A percentile compares a stretch with the other conserved stretches of the same genome.
Evolutionary conservation across 2,329 filamentous ascomycete genomes (phyloP).

Genomic region (Penicillium sp.): DNA sequence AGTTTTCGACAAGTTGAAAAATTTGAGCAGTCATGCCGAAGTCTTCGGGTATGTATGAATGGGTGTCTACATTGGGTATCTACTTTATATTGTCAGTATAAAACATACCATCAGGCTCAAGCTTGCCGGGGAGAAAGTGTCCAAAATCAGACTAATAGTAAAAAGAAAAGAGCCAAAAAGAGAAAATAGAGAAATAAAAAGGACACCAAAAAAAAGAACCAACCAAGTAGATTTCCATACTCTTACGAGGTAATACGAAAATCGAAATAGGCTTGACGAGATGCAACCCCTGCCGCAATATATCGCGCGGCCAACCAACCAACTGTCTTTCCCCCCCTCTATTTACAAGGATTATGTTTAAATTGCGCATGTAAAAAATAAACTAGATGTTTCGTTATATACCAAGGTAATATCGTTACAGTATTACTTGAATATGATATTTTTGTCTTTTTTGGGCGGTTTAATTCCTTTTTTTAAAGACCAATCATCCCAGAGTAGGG

Average conservation of each 20-base stretch:
- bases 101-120: neutral
- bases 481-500: constrained; percentile 22
- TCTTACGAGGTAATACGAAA: constrained; percentile 20
- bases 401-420: neutral
- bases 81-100: constrained; percentile 1
- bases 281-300: constrained; percentile 34
- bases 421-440: constrained; percentile 7
- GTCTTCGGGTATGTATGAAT: neutral
- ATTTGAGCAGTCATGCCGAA: neutral
- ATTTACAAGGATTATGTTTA: constrained; percentile 23
- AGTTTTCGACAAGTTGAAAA: neutral
- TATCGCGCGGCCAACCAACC: constrained; percentile 33
- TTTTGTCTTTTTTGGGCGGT: constrained; percentile 4
- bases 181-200: neutral
- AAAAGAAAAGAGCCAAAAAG: neutral
- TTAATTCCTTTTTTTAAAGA: constrained; percentile 22
- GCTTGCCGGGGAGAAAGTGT: neutral
- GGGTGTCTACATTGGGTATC: neutral
- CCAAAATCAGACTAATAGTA: neutral
- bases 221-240: constrained; percentile 15
- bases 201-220: neutral
- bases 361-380: constrained; percentile 6
- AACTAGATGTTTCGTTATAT: neutral
- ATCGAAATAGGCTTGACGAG: constrained; percentile 18
- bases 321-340: constrained; percentile 24